Base-by-base conservation (phyloP, 78 protist species). In the Dictyostelium purpureum region DNA sequence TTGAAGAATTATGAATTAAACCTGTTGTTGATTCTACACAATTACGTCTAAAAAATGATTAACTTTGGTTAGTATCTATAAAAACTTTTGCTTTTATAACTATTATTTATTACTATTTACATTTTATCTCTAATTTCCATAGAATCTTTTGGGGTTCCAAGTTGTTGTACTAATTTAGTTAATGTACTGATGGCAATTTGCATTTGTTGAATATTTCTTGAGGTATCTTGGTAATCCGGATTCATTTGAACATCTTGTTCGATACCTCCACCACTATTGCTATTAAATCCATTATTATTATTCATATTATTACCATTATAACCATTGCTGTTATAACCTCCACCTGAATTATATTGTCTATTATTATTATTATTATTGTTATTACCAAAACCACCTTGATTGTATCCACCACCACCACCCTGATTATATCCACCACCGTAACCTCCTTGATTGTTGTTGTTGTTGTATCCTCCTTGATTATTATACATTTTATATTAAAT, bases 51-150 rank as follows among this genome's bases (percentile, higher is more conserved):
- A 19, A 28, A 33, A 10, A 21, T 16, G n/a, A n/a, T 37, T 54
- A 24, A 42, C 40, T 42, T 14, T 40, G 4, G 21, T 70, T 63
- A 63, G 70, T 63, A 47, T 10, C 52, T 47, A 10, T 47, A 10
- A 12, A 47, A 47, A 47, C 52, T 47, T 12, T 47, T 12, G 52
- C 10, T 47, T 10, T 12, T 12, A 47, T 47, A 47, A 28, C 38
- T 9, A 63, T 74, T 49, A 49, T 49, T 12, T 5, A 21, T 10
- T 6, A 26, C 19, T 71, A n/a, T n/a, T 28, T 83, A 83, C 82
- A 85, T 85, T 59, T 85, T 85, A 21, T 85, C 92, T 85, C 92
- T 85, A n/a, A 75, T 52, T 26, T 85, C 92, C 56, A 85, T 37
- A 28, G 70, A 40, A 61, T 85, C 92, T 61, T 31, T 85, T 26